These are phyloP conservation scores for Boletus sp. DNA, from an alignment of 768 basidiomycete species.

Conservation along the genomic window DNA sequence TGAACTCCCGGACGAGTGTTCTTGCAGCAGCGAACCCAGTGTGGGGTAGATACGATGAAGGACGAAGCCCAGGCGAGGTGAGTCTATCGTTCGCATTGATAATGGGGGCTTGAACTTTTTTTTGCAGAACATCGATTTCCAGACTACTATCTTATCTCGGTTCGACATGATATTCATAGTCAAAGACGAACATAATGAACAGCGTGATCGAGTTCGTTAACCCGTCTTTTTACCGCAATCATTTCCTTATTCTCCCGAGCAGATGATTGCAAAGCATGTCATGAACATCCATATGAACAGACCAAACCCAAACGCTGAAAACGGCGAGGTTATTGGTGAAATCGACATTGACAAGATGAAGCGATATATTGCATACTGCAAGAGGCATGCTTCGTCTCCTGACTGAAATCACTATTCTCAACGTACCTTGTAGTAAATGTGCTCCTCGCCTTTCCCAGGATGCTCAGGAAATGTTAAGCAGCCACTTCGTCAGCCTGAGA, in stretches of 20 bases:
- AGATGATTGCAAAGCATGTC: conserved; percentile 96
- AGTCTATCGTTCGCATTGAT: conserved; percentile 3
- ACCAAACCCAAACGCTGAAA: conserved; percentile 58
- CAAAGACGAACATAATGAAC: conserved; percentile 95
- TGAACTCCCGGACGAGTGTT: conserved; percentile 94
- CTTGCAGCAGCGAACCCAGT: conserved; percentile 98
- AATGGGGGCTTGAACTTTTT: neutral
- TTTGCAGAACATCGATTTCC: conserved; percentile 85
- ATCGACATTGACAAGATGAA: conserved; percentile 99
- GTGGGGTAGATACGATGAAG: conserved; percentile 96
- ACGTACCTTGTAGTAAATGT: conserved; percentile 65
- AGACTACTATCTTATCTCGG: conserved; percentile 95
- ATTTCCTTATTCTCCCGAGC: conserved; percentile 1
- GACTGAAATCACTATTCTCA: neutral
- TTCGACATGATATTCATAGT: conserved; percentile 99
- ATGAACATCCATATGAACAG: conserved; percentile 99
- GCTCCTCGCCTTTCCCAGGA: conserved; percentile 92
- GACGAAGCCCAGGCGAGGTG: conserved; percentile 91
- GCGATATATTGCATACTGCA: conserved; percentile 94
- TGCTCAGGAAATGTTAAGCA: conserved; percentile 93
- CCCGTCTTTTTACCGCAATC: neutral
- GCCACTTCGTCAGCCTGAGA: conserved; percentile 89
- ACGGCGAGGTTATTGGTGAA: conserved; percentile 73
- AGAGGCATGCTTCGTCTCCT: conserved; percentile 53
- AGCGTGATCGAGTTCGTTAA: conserved; percentile 72